These are phyloP conservation scores for Aspergillus steynii DNA, from an alignment of 495 filamentous ascomycete species.

Conservation along the genomic window DNA sequence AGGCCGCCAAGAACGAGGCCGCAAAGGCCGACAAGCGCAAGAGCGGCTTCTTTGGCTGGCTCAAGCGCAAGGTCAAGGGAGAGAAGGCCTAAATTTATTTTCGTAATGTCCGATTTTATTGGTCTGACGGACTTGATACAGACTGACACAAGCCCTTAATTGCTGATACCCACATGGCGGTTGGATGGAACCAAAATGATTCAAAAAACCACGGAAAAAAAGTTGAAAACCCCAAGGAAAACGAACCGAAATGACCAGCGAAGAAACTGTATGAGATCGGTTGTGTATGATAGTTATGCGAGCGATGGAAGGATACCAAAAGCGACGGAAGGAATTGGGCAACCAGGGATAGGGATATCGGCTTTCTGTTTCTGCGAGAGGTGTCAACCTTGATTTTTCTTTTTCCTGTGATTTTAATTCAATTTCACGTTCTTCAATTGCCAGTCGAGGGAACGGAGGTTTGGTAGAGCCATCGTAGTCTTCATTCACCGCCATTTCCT, in stretches of 20 bases:
- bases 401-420: constrained; percentile 4
- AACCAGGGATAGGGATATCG: neutral
- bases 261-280: constrained; percentile 13
- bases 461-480: no score
- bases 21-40: constrained; percentile 26
- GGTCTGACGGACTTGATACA: constrained; percentile 9
- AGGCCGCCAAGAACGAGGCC: constrained; percentile 15
- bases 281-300: constrained; percentile 11
- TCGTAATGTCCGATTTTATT: constrained; percentile 6
- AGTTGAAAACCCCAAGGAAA: constrained; percentile 5
- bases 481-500: constrained; percentile 9
- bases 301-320: constrained; percentile 11
- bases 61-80: constrained; percentile 36
- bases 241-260: constrained; percentile 8
- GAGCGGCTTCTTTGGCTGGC: constrained; percentile 28
- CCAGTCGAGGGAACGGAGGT: neutral
- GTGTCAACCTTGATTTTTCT: neutral
- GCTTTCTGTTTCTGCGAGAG: constrained; percentile 14
- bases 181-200: constrained; percentile 13
- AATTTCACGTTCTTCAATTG: constrained; percentile 2
- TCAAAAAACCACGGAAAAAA: constrained; percentile 3
- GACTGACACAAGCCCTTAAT: constrained; percentile 19
- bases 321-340: neutral
- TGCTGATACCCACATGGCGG: constrained; percentile 25
- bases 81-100: constrained; percentile 16